Percentiles rank a stretch among this genome's conserved stretches.
Conservation (phyloP, 345 rosid species). For the Gossypium raimondii region DNA sequence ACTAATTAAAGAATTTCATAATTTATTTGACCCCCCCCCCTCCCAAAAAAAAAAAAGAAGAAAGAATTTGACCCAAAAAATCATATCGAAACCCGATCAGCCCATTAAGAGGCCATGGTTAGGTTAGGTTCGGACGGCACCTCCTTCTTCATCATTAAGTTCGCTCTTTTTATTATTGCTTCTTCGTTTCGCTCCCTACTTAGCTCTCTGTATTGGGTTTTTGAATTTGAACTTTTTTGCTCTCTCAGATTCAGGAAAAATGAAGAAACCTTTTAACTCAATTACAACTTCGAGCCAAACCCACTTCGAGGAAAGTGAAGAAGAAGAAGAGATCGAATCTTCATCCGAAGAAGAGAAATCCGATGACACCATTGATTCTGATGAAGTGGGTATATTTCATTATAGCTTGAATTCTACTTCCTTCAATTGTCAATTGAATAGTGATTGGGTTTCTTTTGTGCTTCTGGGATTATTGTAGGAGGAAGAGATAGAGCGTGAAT, state of each 20-base stretch:
- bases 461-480: conserved; percentile 32
- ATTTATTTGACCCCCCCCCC: too few species aligned
- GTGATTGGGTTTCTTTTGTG: not conserved
- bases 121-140: not conserved
- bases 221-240: not conserved
- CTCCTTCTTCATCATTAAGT: not conserved
- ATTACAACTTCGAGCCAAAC: conserved; percentile 24
- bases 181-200: too few species aligned
- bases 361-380: conserved; percentile 11
- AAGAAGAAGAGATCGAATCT: conserved; percentile 10
- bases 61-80: not conserved
- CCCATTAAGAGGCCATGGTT: not conserved
- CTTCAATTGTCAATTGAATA: not conserved
- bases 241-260: not conserved
- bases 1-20: not conserved
- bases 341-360: conserved; percentile 30
- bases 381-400: conserved; percentile 27
- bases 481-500: conserved; percentile 56
- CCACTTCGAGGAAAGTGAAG: conserved; percentile 27
- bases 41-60: too few species aligned
- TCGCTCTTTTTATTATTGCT: not conserved
- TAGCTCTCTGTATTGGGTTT: not conserved
- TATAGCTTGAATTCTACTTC: not conserved
- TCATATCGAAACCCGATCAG: not conserved
- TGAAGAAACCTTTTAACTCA: conserved; percentile 25